Evolutionary conservation across 1,139 yeast genomes (phyloP), one percentile per base, ranked within the genome.

Genomic region (Geotrichum europaeum): DNA sequence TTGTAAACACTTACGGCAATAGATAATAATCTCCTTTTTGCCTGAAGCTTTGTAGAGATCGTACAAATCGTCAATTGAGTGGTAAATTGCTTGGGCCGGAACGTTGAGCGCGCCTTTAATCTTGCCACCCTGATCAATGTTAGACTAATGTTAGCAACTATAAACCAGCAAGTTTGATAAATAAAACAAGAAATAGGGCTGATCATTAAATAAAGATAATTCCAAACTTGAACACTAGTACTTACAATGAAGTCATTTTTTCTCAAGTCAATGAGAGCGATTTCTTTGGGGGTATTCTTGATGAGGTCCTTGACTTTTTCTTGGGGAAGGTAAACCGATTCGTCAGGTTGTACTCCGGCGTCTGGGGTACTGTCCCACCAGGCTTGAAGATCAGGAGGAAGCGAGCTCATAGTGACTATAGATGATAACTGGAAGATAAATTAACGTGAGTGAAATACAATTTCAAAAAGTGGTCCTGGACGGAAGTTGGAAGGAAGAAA

Each of bases 1-100:
- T 25, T 28, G 32, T 5, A n/a, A 25, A 54, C 4, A 52, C 60
- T 51, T 55, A 28, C 57, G 55, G 53, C 70, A 67, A 56, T 67
- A 67, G 34, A 67, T 55, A 51, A 64, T 62, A 20, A 67, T 62
- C 30, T 62, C 61, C 50, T 64, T 60, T 53, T 65, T 67, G 15
- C 69, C 68, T 10, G 68, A 58, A 12, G 59, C 58, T 24, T 65
- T 66, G 43, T 65, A 66, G 36, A 67, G 56, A 2, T 64, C 63
- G 55, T 68, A 68, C n/a, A 68, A 55, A 32, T 62, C 65, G 0
- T 60, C 64, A 30, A 67, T 60, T 10, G 68, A 63, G 52, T 64
- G 55, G 50, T 64, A 62, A 18, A 68, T 62, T 49, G 68, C 65
- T 61, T 67, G 69, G 22, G 70, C 69, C 22, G 71, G 71, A n/a